Base-by-base conservation (phyloP, 2,329 filamentous ascomycete species). In the Didymella lethalis region DNA sequence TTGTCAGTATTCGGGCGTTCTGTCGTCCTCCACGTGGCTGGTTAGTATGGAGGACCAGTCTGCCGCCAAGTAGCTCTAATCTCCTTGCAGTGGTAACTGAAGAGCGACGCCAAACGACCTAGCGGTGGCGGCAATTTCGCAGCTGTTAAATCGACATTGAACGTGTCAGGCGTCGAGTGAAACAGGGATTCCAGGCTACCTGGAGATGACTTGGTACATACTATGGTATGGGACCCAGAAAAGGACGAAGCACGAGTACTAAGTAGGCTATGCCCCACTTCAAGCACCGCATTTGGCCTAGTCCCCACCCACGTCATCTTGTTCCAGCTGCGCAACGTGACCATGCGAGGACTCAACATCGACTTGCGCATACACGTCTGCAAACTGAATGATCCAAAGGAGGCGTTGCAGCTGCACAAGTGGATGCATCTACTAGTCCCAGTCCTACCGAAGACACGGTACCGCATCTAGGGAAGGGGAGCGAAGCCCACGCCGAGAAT, bases 301-400 rank as follows among this genome's bases (percentile, higher is more conserved):
- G 47, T 18, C 1, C 5, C 7, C 7, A 16, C n/a, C 20, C 16
- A 50, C 47, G 54, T 56, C 54, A 46, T 46, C 31, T 20, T 31
- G 23, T 38, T 51, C 20, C 29, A 20, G 20, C 28, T 26, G 23
- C 18, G 45, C 38, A 36, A 55, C 52, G 52, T 49, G 52, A 54
- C 36, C 28, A 48, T 8, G 44, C 34, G 28, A 48, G 28, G 12
- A 40, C 31, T 41, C 14, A 20, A 28, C 38, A 48, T 23, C 38
- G n/a, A 16, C 36, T 34, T 40, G 11, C 49, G n/a, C 29, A 36
- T 25, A 36, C 40, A 26, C 7, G 34, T 1, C 14, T 46, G 20
- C 53, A 4, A 23, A n/a, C 38, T 31, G 18, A 11, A 7, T 20
- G 5, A 23, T 23, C 7, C 18, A 40, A 12, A 38, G n/a, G 7